Evolutionary conservation across 1,284 basidiomycete species (phyloP), one percentile per base, ranked within the genome.

Genomic region (Hemileia vastatrix): DNA sequence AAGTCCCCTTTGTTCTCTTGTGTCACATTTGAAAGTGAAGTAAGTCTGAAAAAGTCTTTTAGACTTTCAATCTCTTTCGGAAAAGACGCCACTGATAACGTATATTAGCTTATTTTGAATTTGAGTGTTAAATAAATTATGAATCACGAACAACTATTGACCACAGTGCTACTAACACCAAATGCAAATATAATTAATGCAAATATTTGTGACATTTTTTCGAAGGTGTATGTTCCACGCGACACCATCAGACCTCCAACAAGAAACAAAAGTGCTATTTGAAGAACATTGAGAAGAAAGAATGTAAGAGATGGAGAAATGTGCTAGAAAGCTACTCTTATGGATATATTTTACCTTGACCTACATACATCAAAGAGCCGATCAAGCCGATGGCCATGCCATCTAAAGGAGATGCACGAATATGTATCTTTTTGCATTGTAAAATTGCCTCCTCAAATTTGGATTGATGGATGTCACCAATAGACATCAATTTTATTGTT

Each of bases 51-150:
- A 23, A 76, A 66, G 58, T 76, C 76, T 51, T 68, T 72, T 19
- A 70, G 69, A 0, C 72, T 71, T 6, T 68, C 68, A 33, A 71
- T 67, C 19, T 71, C 73, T 60, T 71, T 76, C 15, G 70, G 68
- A 23, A 71, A 64, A 1, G 75, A 97, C 85, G 5, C n/a, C n/a
- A n/a, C n/a, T n/a, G n/a, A n/a, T n/a, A n/a, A n/a, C n/a, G n/a
- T n/a, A n/a, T n/a, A n/a, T n/a, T n/a, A n/a, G n/a, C n/a, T n/a
- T n/a, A n/a, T n/a, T n/a, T n/a, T n/a, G n/a, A n/a, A n/a, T n/a
- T n/a, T n/a, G n/a, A n/a, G n/a, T n/a, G n/a, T n/a, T n/a, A n/a
- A n/a, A n/a, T n/a, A n/a, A n/a, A n/a, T n/a, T n/a, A n/a, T n/a
- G n/a, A n/a, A n/a, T n/a, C n/a, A n/a, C n/a, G n/a, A n/a, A n/a